Base-by-base conservation (phyloP, 75 land plant genomes). In the Selaginella moellendorffii region DNA sequence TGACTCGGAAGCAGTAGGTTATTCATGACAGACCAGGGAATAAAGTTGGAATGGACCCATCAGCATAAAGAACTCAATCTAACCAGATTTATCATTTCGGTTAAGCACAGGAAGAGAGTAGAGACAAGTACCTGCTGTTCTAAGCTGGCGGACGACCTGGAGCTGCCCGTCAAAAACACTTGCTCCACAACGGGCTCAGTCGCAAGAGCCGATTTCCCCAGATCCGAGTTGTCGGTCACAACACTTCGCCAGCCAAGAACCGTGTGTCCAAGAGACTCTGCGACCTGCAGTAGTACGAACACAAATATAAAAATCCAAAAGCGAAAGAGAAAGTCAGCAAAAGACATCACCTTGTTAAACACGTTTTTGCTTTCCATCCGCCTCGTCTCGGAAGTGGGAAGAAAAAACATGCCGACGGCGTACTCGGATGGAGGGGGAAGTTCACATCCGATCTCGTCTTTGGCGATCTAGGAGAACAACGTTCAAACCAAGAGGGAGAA, bases 141-240 rank as follows among this genome's bases (percentile, higher is more conserved):
- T 54, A 95, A 65, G 61, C 82, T 85, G 31, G 66, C 80, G 51
- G 68, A 64, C 14, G 97, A 95, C 52, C 69, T 68, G 10, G 81
- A 28, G 63, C 79, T 75, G 25, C 78, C 63, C 0, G 92, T 76
- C n/a, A 95, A 74, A 68, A 95, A 84, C 0, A 90, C 86, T 68
- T 95, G 99, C 31, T 90, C 99, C 71, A 95, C 68, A 54, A 95
- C 79, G 28, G 99, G 99, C 63, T 95, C 99, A 27, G 99, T 95
- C 66, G 77, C 68, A 60, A 84, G 28, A 24, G 97, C 99, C 61
- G 97, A 78, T 26, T 86, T 75, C 9, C 99, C 99, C 61, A 95
- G 72, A 27, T 76, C 99, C 26, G 84, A 22, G 27, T 95, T 95
- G 61, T 95, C 82, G 20, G 92, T 90, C 27, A 80, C 84, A 17